Conservation (phyloP, 257 asterid genomes). For the Gynochthodes officinalis region DNA sequence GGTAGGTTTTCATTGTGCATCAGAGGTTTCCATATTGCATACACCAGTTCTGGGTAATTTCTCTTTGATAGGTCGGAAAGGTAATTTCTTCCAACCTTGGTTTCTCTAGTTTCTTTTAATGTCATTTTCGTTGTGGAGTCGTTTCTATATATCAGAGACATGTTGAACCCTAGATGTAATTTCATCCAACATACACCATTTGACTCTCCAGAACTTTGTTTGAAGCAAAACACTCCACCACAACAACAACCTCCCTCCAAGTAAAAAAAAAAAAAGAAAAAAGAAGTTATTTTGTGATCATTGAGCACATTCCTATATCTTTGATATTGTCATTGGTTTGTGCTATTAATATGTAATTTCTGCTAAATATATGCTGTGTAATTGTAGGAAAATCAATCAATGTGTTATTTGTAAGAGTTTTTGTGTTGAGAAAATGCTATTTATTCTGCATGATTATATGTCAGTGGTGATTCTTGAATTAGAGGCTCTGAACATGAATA, state of each 20-base stretch:
- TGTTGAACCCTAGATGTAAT: too few species aligned
- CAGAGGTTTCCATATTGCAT: not conserved
- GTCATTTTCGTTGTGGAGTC: too few species aligned
- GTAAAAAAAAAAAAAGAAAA: too few species aligned
- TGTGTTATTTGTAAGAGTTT: not conserved
- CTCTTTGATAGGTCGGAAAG: not conserved
- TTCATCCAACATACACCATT: not conserved
- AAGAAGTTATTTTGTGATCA: not conserved
- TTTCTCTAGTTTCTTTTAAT: not conserved
- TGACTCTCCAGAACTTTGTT: not conserved
- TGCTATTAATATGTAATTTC: not conserved
- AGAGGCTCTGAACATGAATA: too few species aligned
- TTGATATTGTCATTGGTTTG: not conserved
- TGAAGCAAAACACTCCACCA: not conserved
- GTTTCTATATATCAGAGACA: too few species aligned
- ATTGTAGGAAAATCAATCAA: not conserved
- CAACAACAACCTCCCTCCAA: too few species aligned
- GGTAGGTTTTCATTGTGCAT: slow-evolving; percentile 41
- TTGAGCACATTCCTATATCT: not conserved
- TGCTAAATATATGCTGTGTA: not conserved
- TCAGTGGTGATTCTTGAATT: too few species aligned
- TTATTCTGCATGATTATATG: not conserved
- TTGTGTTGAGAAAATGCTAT: not conserved
- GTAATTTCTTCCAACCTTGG: not conserved
- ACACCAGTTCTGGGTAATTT: not conserved